Evolutionary conservation across 805 yeast species (phyloP).

Genomic region (Wickerhamiella sergipiensis): DNA sequence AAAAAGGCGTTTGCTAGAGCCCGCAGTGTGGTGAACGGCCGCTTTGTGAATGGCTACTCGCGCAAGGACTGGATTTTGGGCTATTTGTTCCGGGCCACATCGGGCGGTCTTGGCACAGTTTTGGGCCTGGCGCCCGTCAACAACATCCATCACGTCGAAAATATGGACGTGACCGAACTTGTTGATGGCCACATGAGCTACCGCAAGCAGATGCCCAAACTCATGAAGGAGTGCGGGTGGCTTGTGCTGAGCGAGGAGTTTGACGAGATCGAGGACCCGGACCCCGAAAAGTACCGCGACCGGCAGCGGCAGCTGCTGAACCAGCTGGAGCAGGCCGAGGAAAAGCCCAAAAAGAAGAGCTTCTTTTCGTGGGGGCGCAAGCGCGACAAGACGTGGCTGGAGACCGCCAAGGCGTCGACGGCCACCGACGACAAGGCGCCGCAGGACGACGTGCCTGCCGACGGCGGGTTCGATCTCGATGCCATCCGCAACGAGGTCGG

Average conservation of each 20-base stretch:
- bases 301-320: conserved; percentile 60
- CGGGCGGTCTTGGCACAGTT: conserved; percentile 85
- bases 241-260: conserved; percentile 81
- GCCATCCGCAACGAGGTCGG: conserved; percentile 27
- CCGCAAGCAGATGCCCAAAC: conserved; percentile 80
- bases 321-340: conserved; percentile 38
- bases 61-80: conserved; percentile 94
- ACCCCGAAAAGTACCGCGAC: conserved; percentile 71
- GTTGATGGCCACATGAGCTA: conserved; percentile 98
- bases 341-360: conserved; percentile 25
- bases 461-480: conserved; percentile 31
- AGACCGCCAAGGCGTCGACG: conserved; percentile 23
- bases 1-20: conserved; percentile 66
- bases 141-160: conserved; percentile 37
- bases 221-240: conserved; percentile 57
- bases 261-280: conserved; percentile 91
- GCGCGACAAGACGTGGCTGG: conserved; percentile 44
- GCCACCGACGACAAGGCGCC: conserved; percentile 11
- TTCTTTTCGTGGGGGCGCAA: conserved; percentile 29
- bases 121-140: conserved; percentile 74
- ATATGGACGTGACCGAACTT: conserved; percentile 70
- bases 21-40: conserved; percentile 77
- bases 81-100: conserved; percentile 84
- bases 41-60: conserved; percentile 81
- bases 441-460: conserved; percentile 22